Evolutionary conservation across 345 rosid genomes (phyloP).

Genomic region (Odontarrhena argentea): DNA sequence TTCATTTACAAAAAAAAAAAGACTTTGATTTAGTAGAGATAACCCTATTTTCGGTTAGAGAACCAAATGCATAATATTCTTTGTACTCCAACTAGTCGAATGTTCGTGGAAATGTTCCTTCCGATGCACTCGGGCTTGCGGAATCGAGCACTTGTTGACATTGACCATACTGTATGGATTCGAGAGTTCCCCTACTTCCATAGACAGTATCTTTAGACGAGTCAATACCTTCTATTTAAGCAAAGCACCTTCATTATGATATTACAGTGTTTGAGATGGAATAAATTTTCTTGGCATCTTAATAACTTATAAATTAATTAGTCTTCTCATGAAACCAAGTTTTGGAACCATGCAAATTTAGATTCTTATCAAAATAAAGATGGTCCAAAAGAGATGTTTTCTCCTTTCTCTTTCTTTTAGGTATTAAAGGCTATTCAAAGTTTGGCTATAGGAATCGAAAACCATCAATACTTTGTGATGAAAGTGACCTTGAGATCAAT

Average conservation of each 20-base stretch:
- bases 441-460: conserved; percentile 8
- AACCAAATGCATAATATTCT: too few relatives aligned
- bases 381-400: conserved; percentile 29
- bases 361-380: conserved; percentile 29
- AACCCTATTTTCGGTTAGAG: too few relatives aligned
- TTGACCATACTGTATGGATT: too few relatives aligned
- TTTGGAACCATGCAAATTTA: neutral
- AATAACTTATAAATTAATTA: neutral
- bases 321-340: neutral
- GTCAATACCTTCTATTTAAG: neutral
- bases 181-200: too few relatives aligned
- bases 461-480: conserved; percentile 1
- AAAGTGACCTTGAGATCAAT: conserved; percentile 28
- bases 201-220: too few relatives aligned
- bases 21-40: too few relatives aligned
- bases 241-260: neutral
- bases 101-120: too few relatives aligned
- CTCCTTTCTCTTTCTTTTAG: conserved; percentile 1
- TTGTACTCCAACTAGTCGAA: too few relatives aligned
- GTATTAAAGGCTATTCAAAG: conserved; percentile 13
- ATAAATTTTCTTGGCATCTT: conserved; percentile 10
- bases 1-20: too few relatives aligned
- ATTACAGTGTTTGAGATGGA: neutral
- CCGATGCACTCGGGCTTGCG: too few relatives aligned
- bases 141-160: too few relatives aligned